Conservation (phyloP, 192 early-diverging fungal species). For the Coemansia javaensis region DNA sequence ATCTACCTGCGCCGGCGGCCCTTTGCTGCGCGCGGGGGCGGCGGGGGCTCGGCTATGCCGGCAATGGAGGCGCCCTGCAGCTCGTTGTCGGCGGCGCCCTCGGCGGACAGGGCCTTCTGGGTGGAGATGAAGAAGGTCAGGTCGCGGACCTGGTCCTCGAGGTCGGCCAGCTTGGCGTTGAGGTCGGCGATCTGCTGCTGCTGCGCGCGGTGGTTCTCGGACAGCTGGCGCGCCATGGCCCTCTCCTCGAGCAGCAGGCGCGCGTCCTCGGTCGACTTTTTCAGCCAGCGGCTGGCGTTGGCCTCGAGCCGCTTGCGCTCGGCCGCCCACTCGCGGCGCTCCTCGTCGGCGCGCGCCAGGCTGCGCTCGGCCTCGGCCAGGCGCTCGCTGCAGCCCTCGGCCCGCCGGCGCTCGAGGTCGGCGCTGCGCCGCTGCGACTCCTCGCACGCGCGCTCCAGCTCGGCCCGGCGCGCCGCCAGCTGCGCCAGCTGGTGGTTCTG, state of each 20-base stretch:
- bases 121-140: slow-evolving; percentile 84
- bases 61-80: slow-evolving; percentile 17
- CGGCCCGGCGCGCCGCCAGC: slow-evolving; percentile 41
- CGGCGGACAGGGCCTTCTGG: slow-evolving; percentile 49
- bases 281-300: slow-evolving; percentile 52
- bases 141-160: slow-evolving; percentile 86
- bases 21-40: slow-evolving; percentile 2
- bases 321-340: slow-evolving; percentile 40
- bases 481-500: slow-evolving; percentile 59
- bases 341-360: slow-evolving; percentile 30
- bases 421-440: slow-evolving; percentile 1
- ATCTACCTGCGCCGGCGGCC: not conserved
- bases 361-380: slow-evolving; percentile 33
- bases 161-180: slow-evolving; percentile 58
- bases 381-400: slow-evolving; percentile 1
- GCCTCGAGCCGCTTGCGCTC: slow-evolving; percentile 54
- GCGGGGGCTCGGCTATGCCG: slow-evolving; percentile 8
- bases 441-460: slow-evolving; percentile 15
- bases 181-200: slow-evolving; percentile 55
- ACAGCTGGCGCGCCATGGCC: slow-evolving; percentile 42
- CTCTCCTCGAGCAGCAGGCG: slow-evolving; percentile 54
- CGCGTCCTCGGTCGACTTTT: slow-evolving; percentile 67
- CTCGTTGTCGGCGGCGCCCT: slow-evolving; percentile 19
- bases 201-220: slow-evolving; percentile 62
- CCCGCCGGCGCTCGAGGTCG: slow-evolving; percentile 10